phyloP scores from a whole-genome alignment of 2,329 filamentous ascomycete species.

The Paecilomyces sp. region DNA sequence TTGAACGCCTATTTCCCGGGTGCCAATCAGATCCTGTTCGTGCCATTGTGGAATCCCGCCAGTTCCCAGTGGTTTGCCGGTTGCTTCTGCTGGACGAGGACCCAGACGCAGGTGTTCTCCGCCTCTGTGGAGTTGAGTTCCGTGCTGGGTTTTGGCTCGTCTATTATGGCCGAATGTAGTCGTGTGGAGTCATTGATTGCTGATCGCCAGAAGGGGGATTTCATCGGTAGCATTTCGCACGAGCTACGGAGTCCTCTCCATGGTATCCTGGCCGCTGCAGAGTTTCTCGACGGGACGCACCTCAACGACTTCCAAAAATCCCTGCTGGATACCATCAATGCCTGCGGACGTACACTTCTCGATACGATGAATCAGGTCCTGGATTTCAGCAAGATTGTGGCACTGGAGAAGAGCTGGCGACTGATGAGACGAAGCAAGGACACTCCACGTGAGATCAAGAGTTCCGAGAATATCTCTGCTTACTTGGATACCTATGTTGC shows the following conservation, averaged over 20 bases:
- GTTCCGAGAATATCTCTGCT: constrained; percentile 22
- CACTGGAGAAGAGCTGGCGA: constrained; percentile 28
- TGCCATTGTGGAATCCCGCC: constrained; percentile 46
- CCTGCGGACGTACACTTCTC: constrained; percentile 34
- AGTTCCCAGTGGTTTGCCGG: constrained; percentile 41
- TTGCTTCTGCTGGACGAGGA: constrained; percentile 38
- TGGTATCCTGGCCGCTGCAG: constrained; percentile 35
- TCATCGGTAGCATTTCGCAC: constrained; percentile 38
- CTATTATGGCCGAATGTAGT: constrained; percentile 37
- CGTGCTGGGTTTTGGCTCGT: constrained; percentile 34
- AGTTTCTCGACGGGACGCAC: constrained; percentile 32
- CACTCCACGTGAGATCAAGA: constrained; percentile 17
- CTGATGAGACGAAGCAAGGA: constrained; percentile 23
- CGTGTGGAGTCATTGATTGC: constrained; percentile 36
- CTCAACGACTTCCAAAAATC: constrained; percentile 34
- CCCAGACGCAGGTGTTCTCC: constrained; percentile 29
- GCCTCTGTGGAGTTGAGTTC: constrained; percentile 33
- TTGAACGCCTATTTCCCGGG: constrained; percentile 41
- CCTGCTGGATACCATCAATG: constrained; percentile 33
- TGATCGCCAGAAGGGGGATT: constrained; percentile 37
- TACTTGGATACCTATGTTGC: constrained; percentile 26
- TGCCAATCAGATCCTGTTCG: constrained; percentile 42
- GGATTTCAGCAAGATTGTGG: constrained; percentile 48
- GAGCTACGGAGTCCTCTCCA: constrained; percentile 37
- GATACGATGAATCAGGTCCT: constrained; percentile 40